phyloP scores from a whole-genome alignment of 2,329 filamentous ascomycete genomes.

The Sclerotinia nivalis region DNA sequence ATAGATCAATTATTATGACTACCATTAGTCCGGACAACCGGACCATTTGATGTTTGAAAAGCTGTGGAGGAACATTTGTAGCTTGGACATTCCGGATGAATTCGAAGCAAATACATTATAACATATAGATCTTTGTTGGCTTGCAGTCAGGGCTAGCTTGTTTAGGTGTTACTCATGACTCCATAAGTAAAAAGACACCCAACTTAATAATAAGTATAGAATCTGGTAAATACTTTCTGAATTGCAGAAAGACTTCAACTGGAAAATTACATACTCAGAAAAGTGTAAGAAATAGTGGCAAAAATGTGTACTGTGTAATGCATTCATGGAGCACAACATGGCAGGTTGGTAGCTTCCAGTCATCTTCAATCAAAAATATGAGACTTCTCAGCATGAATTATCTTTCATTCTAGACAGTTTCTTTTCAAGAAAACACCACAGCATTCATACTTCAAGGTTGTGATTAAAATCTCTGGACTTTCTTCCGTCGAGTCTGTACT shows the following conservation, averaged over 20 bases:
- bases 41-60: background rate
- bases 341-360: background rate
- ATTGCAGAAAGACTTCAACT: background rate
- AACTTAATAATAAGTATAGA: background rate
- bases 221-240: background rate
- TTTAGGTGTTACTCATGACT: background rate
- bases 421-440: background rate
- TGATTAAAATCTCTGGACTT: background rate
- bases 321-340: background rate
- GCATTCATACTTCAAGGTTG: background rate
- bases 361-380: background rate
- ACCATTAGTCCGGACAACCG: too few relatives aligned
- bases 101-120: background rate
- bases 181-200: background rate
- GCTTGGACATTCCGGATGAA: background rate
- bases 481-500: background rate
- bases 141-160: background rate
- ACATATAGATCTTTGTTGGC: background rate
- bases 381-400: background rate
- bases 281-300: background rate
- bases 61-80: background rate
- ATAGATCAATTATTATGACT: background rate
- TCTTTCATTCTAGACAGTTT: background rate
- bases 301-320: background rate
- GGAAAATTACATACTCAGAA: background rate